Base-by-base conservation (phyloP, 768 basidiomycete genomes). In the Phallus indusiatus region DNA sequence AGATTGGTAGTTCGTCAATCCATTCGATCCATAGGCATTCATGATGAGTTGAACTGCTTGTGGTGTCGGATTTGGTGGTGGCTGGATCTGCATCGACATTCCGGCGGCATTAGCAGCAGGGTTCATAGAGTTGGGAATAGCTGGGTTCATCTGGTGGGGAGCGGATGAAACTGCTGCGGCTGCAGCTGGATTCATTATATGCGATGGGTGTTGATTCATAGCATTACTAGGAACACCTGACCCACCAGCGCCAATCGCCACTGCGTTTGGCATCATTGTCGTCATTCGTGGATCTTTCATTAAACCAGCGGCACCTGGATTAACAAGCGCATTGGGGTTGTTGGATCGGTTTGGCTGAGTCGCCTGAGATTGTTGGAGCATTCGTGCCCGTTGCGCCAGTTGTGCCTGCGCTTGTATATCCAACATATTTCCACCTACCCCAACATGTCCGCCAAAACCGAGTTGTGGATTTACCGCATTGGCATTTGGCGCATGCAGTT, bases 181-280 rank as follows among this genome's bases (percentile, higher is more conserved):
- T 22, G 17, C 17, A 2, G n/a, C 56, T 57, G 56, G 0, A 49
- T 28, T 28, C 28, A 42, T 5, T 51, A 10, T 33, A 33, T 17
- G 57, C 7, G 47, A 52, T 34, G 1, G 48, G 17, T 14, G 22
- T 20, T 50, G 56, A 21, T 18, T 28, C 42, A 42, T 42, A n/a
- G 12, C 50, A 70, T 60, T 33, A 73, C 70, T 52, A 71, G 66
- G 1, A 67, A 68, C 12, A 73, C 74, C 52, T 71, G 61, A 9
- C 72, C 72, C 17, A 59, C 69, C 21, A 68, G 70, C 18, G 70
- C 68, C 42, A 70, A 67, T n/a, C 72, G 71, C 8, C 7, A 7
- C 42, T 42, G 42, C n/a, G n/a, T 42, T 42, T 10, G 35, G 69
- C 71, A 47, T 76, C 75, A 42, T 65, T 34, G 36, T 21, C 54